A percentile compares a stretch with the other conserved stretches of the same genome.
These are phyloP conservation scores for Arxiozyma slooffiae DNA, from an alignment of 1,139 yeast genomes.

Conservation along the genomic window DNA sequence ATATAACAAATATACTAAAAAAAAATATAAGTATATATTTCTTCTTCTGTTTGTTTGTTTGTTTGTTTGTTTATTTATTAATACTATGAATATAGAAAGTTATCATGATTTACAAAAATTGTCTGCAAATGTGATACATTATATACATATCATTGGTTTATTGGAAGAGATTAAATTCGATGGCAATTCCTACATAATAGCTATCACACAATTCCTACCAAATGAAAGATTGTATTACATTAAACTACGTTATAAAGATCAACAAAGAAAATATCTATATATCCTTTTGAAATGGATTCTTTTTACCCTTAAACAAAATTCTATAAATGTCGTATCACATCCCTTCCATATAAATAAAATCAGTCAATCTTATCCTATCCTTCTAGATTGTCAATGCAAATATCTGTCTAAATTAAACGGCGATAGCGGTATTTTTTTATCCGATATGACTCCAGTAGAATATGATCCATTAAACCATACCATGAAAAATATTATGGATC, in stretches of 20 bases:
- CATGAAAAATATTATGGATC: not conserved
- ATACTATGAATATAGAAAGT: not conserved
- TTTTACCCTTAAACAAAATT: not conserved
- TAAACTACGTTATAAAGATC: not conserved
- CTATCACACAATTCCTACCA: not conserved
- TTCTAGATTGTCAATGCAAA: not conserved
- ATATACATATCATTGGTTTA: constrained; percentile 6
- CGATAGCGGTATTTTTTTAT: not conserved
- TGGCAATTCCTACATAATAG: not conserved
- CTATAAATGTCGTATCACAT: not conserved
- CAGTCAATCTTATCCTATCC: not conserved
- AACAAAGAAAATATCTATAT: not conserved
- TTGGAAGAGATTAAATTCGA: not conserved
- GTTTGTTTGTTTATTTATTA: not conserved
- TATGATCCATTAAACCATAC: not conserved
- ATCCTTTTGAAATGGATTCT: not conserved
- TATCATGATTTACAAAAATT: constrained; percentile 4
- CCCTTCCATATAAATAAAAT: not conserved
- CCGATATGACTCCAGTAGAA: not conserved
- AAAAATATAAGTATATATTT: too few relatives aligned
- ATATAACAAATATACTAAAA: too few relatives aligned
- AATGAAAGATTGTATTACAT: not conserved
- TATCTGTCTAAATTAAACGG: not conserved
- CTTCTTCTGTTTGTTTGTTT: too few relatives aligned
- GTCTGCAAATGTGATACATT: constrained; percentile 3